Evolutionary conservation across 345 rosid species (phyloP).

Genomic region (Punica granatum): DNA sequence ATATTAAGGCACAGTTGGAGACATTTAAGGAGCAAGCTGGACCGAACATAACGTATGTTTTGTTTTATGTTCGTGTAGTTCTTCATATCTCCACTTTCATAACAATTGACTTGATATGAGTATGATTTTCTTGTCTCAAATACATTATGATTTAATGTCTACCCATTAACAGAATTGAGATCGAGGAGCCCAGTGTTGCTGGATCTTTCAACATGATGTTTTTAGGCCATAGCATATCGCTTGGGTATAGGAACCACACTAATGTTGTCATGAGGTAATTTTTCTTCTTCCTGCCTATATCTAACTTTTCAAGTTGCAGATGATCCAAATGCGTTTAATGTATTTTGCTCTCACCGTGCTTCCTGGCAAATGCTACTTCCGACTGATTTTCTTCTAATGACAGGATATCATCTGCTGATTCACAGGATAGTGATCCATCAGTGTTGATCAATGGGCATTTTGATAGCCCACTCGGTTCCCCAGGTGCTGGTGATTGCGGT

Average conservation of each 20-base stretch:
- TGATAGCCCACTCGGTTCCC: constrained; percentile 86
- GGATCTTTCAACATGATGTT: constrained; percentile 94
- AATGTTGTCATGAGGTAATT: constrained; percentile 77
- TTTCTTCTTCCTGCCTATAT: background rate
- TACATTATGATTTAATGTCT: background rate
- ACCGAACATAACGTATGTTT: constrained; percentile 47
- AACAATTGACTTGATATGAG: background rate
- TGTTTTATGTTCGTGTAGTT: background rate
- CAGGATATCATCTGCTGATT: constrained; percentile 72
- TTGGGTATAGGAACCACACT: constrained; percentile 85
- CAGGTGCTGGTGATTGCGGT: constrained; percentile 97
- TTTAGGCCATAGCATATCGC: constrained; percentile 73
- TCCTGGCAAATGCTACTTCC: background rate
- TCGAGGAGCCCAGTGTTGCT: constrained; percentile 70
- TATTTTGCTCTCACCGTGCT: background rate
- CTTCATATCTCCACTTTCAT: background rate
- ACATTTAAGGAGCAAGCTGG: constrained; percentile 71
- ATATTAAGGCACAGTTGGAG: constrained; percentile 68
- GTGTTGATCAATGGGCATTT: constrained; percentile 92
- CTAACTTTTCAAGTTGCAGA: background rate
- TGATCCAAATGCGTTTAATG: background rate
- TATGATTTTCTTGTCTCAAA: no score
- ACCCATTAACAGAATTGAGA: constrained; percentile 48
- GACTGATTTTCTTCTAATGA: constrained; percentile 16
- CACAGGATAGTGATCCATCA: constrained; percentile 60